Evolutionary conservation across 345 rosid genomes (phyloP), one percentile per base, ranked within the genome.

Genomic region (Lepidium sativum): DNA sequence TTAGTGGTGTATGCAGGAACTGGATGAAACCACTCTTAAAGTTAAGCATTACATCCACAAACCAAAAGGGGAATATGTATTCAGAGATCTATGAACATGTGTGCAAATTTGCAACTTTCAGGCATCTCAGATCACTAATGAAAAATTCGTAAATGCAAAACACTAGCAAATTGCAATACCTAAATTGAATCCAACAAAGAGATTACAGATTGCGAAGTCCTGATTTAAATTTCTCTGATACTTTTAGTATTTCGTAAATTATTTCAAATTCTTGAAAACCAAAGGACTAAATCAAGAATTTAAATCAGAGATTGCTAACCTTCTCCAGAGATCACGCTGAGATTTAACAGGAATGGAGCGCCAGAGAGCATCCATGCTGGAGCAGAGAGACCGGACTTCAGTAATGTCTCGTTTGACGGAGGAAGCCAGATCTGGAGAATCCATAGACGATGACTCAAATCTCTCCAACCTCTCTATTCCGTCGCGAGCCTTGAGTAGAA

Each of bases 301-400:
- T 6, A 27, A 27, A 27, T 27, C 31, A 27, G 31, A 7, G 7
- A 27, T 27, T 27, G 31, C 7, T 27, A 27, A 27, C 95, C 97
- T 81, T 78, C 82, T 82, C 97, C 99, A 94, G 77, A 94, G 97
- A 83, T 94, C 97, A 50, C 99, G 97, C 15, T 87, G 97, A 1
- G 97, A 79, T 69, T 86, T 84, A 59, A 85, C 77, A 57, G 84
- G 69, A 25, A 94, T 72, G 9, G 91, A 86, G 17, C 89, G 97
- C 95, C 96, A 94, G 47, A 87, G 85, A 57, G 77, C 76, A 34
- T 89, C 96, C 97, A 94, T 86, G 51, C 78, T 87, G 56, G 83
- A 70, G 75, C 96, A 87, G 25, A 86, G 83, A 60, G 87, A 84
- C 52, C 78, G 89, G 74, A 87, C 80, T 78, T 86, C 88, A 35